Evolutionary conservation across 2,329 filamentous ascomycete genomes (phyloP).

Genomic region (Stagonosporopsis tanaceti): DNA sequence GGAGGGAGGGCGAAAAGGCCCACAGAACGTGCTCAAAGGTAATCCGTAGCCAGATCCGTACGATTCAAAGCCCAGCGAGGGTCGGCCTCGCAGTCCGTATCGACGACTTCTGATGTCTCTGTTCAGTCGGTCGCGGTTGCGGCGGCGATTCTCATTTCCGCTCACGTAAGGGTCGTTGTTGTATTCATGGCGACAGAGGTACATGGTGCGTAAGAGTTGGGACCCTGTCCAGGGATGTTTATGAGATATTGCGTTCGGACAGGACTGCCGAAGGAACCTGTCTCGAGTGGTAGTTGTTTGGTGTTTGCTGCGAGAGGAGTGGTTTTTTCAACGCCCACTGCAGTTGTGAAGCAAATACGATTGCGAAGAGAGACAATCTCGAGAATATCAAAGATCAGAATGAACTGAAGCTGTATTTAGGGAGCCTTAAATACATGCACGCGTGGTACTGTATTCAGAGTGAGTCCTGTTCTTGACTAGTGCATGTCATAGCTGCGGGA

Average conservation of each 20-base stretch:
- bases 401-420: too few species aligned
- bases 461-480: neutral
- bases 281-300: neutral
- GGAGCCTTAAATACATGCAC: neutral
- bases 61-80: neutral
- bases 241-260: neutral
- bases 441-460: neutral
- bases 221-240: too few species aligned
- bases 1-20: neutral
- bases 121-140: slow-evolving; percentile 13
- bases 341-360: neutral
- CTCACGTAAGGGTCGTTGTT: slow-evolving; percentile 19
- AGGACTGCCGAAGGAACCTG: neutral
- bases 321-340: neutral
- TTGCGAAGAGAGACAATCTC: neutral
- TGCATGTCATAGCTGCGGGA: neutral
- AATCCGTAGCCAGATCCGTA: neutral
- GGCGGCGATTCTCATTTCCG: slow-evolving; percentile 23
- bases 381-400: neutral
- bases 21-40: too few species aligned
- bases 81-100: too few species aligned
- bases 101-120: neutral
- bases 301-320: neutral
- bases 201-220: neutral
- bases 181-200: slow-evolving; percentile 5